Percentiles rank a stretch among this genome's conserved stretches.
Evolutionary conservation across 2,329 filamentous ascomycete species (phyloP).

Genomic region (Apiospora pterosperma): DNA sequence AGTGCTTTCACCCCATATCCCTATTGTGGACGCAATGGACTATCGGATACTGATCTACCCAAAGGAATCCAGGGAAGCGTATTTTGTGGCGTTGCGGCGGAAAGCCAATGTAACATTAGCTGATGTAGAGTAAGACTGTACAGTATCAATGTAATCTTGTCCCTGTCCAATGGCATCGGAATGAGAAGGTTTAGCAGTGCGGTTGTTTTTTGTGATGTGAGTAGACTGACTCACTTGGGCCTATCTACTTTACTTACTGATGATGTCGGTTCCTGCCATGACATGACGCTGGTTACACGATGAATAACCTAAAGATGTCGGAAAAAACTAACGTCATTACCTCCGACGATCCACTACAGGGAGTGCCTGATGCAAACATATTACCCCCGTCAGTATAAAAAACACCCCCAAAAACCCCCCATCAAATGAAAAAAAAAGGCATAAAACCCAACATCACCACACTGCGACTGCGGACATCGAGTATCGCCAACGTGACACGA

Average conservation of each 20-base stretch:
- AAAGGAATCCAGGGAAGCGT: constrained; percentile 83
- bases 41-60: neutral
- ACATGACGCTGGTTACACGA: neutral
- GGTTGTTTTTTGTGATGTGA: neutral
- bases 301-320: neutral
- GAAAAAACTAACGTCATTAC: neutral
- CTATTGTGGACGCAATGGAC: neutral
- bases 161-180: neutral
- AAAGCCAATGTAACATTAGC: constrained; percentile 44
- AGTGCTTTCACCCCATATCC: constrained; percentile 25
- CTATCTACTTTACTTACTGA: neutral
- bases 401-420: too few relatives aligned
- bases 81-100: constrained; percentile 75
- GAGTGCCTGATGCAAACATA: neutral
- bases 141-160: neutral
- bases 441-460: neutral
- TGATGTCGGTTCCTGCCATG: neutral
- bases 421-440: neutral
- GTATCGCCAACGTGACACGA: neutral
- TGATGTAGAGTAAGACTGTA: constrained; percentile 5
- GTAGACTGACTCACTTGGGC: neutral
- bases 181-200: neutral
- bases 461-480: neutral
- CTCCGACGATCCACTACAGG: neutral
- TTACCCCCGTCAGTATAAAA: too few relatives aligned